Evolutionary conservation across 2,329 filamentous ascomycete genomes (phyloP), one percentile per base, ranked within the genome.

Genomic region (Aspergillus sp.): DNA sequence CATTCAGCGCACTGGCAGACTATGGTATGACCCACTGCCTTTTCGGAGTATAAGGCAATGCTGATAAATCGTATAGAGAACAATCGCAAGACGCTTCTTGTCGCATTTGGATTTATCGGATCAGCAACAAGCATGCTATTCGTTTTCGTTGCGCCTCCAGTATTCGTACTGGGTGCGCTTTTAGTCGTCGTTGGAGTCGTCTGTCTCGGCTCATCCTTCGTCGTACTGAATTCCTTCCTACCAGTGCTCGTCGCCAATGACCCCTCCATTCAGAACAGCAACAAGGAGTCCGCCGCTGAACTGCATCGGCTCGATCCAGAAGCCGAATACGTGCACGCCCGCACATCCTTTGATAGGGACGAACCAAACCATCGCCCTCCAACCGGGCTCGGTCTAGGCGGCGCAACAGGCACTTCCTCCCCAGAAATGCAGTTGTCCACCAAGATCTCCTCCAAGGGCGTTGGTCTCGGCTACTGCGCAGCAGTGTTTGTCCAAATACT

Each of bases 151-250:
- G 85, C 84, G 21, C 89, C 91, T n/a, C 82, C 85, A 23, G 82
- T 90, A 1, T 97, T 95, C 70, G 70, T 95, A 2, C 76, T 97
- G 15, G 92, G 90, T 36, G 89, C 91, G 2, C 64, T 97, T 2
- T 82, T 96, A 60, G 92, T 92, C 17, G 90, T 97, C 62, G 80
- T 97, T 45, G 91, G 92, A 17, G 96, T 97, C 70, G 93, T 91
- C 1, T 92, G 91, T 45, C 92, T 96, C 65, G 93, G 93, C 5
- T 91, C 92, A 4, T 96, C 91, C 0, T 97, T 96, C 72, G 93
- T 97, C 3, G 83, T 97, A 5, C 80, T 97, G 25, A 97, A 97
- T 77, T 96, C 92, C 0, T 97, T 96, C 68, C 82, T 97, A 25
- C 93, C 93, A 0, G 82, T 97, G 3, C 83, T 97, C 2, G 93